Conservation (phyloP, 371 early-diverging fungal species). For the Neoconidiobolus thromboides region DNA sequence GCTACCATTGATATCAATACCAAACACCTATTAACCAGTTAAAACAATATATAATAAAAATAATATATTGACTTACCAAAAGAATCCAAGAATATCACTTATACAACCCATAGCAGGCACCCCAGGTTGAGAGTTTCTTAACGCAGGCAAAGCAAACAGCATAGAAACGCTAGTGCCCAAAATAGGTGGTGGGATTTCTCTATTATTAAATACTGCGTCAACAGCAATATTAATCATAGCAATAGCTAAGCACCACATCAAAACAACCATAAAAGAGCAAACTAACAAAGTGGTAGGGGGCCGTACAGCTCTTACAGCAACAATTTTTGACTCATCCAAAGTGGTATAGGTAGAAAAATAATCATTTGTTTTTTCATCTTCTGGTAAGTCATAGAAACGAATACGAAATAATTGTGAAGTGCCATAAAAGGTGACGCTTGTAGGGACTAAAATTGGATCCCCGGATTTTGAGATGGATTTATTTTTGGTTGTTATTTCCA, state of each 20-base stretch:
- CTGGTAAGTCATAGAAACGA: not conserved
- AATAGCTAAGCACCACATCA: conserved; percentile 22
- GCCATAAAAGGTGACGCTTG: not conserved
- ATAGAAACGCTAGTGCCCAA: conserved; percentile 17
- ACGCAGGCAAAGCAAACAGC: conserved; percentile 16
- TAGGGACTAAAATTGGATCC: not conserved
- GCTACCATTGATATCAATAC: conserved; percentile 3
- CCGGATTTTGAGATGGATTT: not conserved
- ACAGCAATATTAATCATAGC: conserved; percentile 14
- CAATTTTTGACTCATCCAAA: not conserved
- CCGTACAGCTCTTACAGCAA: conserved; percentile 8
- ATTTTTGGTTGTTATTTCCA: not conserved
- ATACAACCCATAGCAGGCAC: conserved; percentile 23
- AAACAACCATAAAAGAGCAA: conserved; percentile 15
- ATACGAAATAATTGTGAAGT: not conserved
- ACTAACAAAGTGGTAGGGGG: conserved; percentile 16
- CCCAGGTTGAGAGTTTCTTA: conserved; percentile 21
- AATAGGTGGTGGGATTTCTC: conserved; percentile 13
- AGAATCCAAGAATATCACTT: conserved; percentile 16
- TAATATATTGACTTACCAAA: conserved; percentile 8
- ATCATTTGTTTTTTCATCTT: not conserved
- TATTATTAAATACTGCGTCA: conserved; percentile 10
- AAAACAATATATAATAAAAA: not conserved
- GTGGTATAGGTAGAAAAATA: not conserved
- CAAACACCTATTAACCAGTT: not conserved